phyloP scores from a whole-genome alignment of 148 eudicot species.

The Diospyros kaki region DNA sequence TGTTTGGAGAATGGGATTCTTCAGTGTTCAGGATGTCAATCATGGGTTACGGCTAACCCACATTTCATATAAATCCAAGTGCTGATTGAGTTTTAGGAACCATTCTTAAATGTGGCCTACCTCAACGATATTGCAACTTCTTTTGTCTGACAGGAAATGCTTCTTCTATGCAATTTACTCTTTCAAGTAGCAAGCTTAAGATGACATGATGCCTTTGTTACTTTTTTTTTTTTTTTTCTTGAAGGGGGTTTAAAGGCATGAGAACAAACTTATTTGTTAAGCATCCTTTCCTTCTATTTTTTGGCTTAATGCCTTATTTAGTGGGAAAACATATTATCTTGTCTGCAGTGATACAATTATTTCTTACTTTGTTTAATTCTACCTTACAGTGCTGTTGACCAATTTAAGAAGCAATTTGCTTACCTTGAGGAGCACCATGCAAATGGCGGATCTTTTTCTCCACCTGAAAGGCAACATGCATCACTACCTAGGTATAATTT shows the following conservation, averaged over 20 bases:
- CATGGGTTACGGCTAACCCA: too few relatives aligned
- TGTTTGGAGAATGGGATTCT: neutral
- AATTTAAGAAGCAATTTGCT: constrained; percentile 97
- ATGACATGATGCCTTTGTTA: neutral
- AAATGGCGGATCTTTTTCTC: constrained; percentile 67
- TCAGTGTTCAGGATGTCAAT: neutral
- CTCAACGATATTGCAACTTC: too few relatives aligned
- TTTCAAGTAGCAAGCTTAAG: neutral
- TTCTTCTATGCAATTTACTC: neutral
- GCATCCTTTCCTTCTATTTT: neutral
- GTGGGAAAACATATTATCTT: neutral
- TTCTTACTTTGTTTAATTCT: neutral
- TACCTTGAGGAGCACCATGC: constrained; percentile 90
- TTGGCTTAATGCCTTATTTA: neutral
- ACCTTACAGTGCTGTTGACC: constrained; percentile 84
- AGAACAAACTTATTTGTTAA: neutral
- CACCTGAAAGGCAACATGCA: constrained; percentile 91
- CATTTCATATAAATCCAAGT: too few relatives aligned
- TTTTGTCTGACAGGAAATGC: neutral
- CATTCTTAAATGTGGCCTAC: too few relatives aligned
- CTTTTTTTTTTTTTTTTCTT: neutral
- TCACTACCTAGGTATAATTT: constrained; percentile 79
- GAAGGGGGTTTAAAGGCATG: neutral
- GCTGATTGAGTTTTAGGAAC: too few relatives aligned
- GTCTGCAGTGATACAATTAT: neutral